Evolutionary conservation across 2,329 filamentous ascomycete genomes (phyloP).

Genomic region (Daldinia sp.): DNA sequence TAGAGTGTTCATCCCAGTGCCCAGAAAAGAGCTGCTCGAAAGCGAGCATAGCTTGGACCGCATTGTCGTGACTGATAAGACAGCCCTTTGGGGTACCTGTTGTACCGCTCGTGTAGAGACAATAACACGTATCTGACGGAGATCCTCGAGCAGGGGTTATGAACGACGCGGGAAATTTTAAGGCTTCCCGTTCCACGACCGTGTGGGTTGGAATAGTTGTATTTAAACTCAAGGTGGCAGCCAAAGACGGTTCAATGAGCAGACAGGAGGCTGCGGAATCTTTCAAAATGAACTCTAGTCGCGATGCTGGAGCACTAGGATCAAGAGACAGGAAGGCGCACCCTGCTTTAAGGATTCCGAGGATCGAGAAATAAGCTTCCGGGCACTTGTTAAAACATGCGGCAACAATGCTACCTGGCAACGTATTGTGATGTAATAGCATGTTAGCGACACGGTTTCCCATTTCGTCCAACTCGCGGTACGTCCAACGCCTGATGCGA

Average conservation of each 20-base stretch:
- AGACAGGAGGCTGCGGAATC: slow-evolving; percentile 77
- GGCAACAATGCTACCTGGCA: slow-evolving; percentile 73
- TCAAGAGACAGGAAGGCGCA: slow-evolving; percentile 86
- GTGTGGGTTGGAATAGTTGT: slow-evolving; percentile 51
- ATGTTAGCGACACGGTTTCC: slow-evolving; percentile 80
- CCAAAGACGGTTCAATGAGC: slow-evolving; percentile 62
- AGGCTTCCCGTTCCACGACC: slow-evolving; percentile 53
- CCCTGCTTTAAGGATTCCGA: slow-evolving; percentile 85
- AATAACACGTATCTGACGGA: slow-evolving; percentile 77
- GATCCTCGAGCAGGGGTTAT: slow-evolving; percentile 52
- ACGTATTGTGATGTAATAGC: slow-evolving; percentile 62
- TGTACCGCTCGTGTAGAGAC: slow-evolving; percentile 88
- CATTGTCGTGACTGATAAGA: slow-evolving; percentile 88
- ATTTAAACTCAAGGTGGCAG: slow-evolving; percentile 51
- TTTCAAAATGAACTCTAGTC: slow-evolving; percentile 81
- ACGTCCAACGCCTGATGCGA: slow-evolving; percentile 74
- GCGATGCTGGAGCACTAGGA: slow-evolving; percentile 74
- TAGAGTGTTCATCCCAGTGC: slow-evolving; percentile 78
- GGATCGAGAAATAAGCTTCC: slow-evolving; percentile 83
- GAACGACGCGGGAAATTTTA: slow-evolving; percentile 21
- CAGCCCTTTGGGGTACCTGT: slow-evolving; percentile 90
- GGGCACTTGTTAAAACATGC: slow-evolving; percentile 88
- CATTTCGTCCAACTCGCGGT: slow-evolving; percentile 75
- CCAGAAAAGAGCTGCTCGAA: slow-evolving; percentile 82
- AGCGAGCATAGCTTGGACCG: slow-evolving; percentile 88